phyloP scores from a whole-genome alignment of 2,329 filamentous ascomycete species.

The Coniochaeta sp. region DNA sequence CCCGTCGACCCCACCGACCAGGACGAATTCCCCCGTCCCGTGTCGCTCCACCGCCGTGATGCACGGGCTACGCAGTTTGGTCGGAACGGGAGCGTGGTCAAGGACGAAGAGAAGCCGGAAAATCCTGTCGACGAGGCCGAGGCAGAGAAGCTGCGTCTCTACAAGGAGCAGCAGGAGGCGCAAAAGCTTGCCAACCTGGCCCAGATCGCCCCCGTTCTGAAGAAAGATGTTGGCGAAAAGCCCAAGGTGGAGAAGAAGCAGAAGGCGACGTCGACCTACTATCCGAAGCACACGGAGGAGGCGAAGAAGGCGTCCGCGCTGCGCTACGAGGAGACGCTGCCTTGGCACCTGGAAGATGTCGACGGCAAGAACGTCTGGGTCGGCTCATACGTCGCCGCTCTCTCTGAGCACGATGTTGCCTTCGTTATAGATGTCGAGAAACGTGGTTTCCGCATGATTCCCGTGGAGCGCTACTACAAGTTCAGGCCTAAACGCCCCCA shows the following conservation, averaged over 20 bases:
- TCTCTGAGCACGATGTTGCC: constrained; percentile 80
- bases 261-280: constrained; percentile 71
- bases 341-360: constrained; percentile 95
- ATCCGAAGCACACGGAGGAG: constrained; percentile 72
- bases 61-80: constrained; percentile 63
- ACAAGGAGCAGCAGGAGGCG: constrained; percentile 72
- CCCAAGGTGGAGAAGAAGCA: constrained; percentile 67
- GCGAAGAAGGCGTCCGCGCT: constrained; percentile 65
- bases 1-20: constrained; percentile 63
- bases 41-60: constrained; percentile 83
- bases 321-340: constrained; percentile 90
- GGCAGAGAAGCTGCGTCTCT: constrained; percentile 58
- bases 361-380: constrained; percentile 94
- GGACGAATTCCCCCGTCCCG: constrained; percentile 77
- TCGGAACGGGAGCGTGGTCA: constrained; percentile 41
- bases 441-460: constrained; percentile 75
- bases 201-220: constrained; percentile 81
- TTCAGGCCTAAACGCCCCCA: constrained; percentile 78
- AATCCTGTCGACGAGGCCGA: constrained; percentile 49
- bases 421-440: constrained; percentile 61
- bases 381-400: constrained; percentile 79
- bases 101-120: constrained; percentile 40
- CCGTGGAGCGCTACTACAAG: constrained; percentile 92
- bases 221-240: constrained; percentile 41
- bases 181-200: constrained; percentile 82